These are phyloP conservation scores for Batrachochytrium dendrobatidis DNA, from an alignment of 371 early-diverging fungal genomes.

Conservation along the genomic window DNA sequence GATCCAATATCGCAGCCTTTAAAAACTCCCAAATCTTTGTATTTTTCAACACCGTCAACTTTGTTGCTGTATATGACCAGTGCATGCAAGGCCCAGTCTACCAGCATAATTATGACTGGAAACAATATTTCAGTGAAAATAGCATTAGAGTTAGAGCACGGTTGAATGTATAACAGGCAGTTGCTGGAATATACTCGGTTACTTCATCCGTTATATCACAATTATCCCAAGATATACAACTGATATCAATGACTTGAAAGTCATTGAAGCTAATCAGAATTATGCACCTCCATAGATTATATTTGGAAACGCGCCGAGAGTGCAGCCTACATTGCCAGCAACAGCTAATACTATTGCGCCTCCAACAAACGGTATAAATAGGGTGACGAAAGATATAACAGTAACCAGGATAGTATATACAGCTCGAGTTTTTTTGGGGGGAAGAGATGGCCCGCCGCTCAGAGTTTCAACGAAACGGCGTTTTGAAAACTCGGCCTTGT, in stretches of 20 bases:
- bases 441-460: slow-evolving; percentile 8
- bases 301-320: slow-evolving; percentile 6
- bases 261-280: too few relatives aligned
- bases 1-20: too few relatives aligned
- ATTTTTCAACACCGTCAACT: too few relatives aligned
- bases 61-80: slow-evolving; percentile 1
- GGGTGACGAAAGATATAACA: neutral
- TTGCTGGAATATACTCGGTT: too few relatives aligned
- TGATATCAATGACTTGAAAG: too few relatives aligned
- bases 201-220: too few relatives aligned
- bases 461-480: slow-evolving; percentile 14
- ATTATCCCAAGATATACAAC: too few relatives aligned
- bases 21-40: too few relatives aligned
- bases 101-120: neutral
- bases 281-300: slow-evolving; percentile 12
- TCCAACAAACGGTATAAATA: slow-evolving; percentile 6
- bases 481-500: slow-evolving; percentile 11
- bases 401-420: neutral
- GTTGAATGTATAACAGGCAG: too few relatives aligned
- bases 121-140: neutral
- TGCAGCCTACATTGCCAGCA: slow-evolving; percentile 7
- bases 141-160: too few relatives aligned
- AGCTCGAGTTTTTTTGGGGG: slow-evolving; percentile 6
- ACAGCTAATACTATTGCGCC: slow-evolving; percentile 9
- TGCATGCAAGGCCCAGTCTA: neutral